These are phyloP conservation scores for Aethionema arabicum DNA, from an alignment of 345 rosid genomes.

Conservation along the genomic window DNA sequence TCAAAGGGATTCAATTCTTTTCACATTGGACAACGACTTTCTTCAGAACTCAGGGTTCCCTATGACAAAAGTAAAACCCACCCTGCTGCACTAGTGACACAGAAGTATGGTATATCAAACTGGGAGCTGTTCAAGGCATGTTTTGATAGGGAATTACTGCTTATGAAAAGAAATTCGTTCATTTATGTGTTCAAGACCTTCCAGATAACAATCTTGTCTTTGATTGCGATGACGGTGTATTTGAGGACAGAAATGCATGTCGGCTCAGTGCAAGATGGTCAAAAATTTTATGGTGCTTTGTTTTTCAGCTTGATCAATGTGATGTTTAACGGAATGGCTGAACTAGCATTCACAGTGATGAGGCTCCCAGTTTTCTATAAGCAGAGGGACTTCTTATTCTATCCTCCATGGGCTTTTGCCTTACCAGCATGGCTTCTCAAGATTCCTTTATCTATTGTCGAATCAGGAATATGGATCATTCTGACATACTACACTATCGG, in stretches of 20 bases:
- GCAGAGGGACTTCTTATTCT: slow-evolving; percentile 69
- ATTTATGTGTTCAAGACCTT: slow-evolving; percentile 56
- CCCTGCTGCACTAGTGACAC: slow-evolving; percentile 59
- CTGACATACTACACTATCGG: slow-evolving; percentile 67
- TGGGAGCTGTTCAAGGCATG: slow-evolving; percentile 68
- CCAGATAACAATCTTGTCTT: slow-evolving; percentile 55
- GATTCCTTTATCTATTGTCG: slow-evolving; percentile 65
- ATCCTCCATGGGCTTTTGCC: slow-evolving; percentile 70
- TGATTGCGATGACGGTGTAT: slow-evolving; percentile 53
- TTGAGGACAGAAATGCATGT: slow-evolving; percentile 57
- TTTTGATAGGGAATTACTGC: slow-evolving; percentile 69
- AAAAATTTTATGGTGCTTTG: slow-evolving; percentile 55
- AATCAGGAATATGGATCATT: slow-evolving; percentile 59
- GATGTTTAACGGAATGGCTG: slow-evolving; percentile 74
- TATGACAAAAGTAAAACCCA: slow-evolving; percentile 57
- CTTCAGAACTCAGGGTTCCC: slow-evolving; percentile 49
- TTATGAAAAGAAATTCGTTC: slow-evolving; percentile 63
- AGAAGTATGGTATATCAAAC: slow-evolving; percentile 70
- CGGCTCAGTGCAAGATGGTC: slow-evolving; percentile 46
- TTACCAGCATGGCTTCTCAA: slow-evolving; percentile 60
- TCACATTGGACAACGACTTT: slow-evolving; percentile 47
- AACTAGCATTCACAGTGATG: slow-evolving; percentile 54
- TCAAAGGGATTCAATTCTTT: slow-evolving; percentile 51
- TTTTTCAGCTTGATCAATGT: slow-evolving; percentile 54
- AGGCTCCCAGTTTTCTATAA: slow-evolving; percentile 71